Evolutionary conservation across 2,329 filamentous ascomycete genomes (phyloP), one percentile per base, ranked within the genome.

Genomic region (Monilinia vaccinii-corymbosi): DNA sequence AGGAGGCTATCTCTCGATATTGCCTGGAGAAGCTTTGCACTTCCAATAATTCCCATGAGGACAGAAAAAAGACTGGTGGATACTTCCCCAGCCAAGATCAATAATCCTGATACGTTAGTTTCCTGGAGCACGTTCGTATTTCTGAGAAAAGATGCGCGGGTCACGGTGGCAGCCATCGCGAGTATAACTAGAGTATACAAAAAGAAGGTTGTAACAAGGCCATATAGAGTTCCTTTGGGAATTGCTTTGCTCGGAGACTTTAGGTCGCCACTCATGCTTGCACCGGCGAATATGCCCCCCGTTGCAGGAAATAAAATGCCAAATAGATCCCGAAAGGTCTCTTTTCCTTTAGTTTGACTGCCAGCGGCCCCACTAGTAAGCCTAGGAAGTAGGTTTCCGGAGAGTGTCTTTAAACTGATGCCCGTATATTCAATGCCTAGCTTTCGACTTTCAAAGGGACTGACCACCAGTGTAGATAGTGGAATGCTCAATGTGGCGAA

Each of bases 221-320:
- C 89, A 74, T 84, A 88, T 1, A 95, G 75, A 0, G 91, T 95
- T n/a, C 91, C 91, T 63, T 83, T 86, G 0, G 91, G 91, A 57
- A 96, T 96, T 1, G 89, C 83, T 71, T 86, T 89, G 77, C 89
- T 93, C 0, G 91, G 91, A 64, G 91, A 86, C 63, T 82, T 87
- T 53, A 96, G 74, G 70, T 96, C 90, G 21, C 91, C 91, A 9
- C 90, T 95, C 91, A 96, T 95, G 66, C 89, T 93, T 8, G 91
- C 91, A 21, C 91, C 91, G 61, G 84, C 80, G 71, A 83, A 81
- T 63, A 82, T 84, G 28, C 81, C 79, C 3, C 76, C 81, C 1
- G 79, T 82, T 25, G 79, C 78, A 40, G 90, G 89, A 67, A 94
- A 96, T 1, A 96, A 75, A 63, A 96, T 91, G 2, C 90, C 91